Conservation (phyloP, 1,284 basidiomycete genomes). For the Ustilago nuda region DNA sequence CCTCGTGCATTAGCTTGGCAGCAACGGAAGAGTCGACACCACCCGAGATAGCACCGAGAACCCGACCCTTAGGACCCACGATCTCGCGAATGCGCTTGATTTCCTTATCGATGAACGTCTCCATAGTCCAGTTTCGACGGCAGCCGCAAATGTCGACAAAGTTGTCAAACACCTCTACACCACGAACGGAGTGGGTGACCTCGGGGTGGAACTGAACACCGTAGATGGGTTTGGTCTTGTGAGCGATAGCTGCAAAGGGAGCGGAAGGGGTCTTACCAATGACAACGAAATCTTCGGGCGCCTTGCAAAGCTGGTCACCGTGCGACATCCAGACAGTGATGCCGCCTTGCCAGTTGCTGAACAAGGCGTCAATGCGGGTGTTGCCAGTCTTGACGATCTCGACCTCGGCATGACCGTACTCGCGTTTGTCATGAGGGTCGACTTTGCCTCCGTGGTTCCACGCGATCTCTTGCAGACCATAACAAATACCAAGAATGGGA, state of each 20-base stretch:
- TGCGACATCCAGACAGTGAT: slow-evolving; percentile 99
- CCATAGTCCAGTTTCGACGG: slow-evolving; percentile 93
- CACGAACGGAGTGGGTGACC: slow-evolving; percentile 92
- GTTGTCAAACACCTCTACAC: slow-evolving; percentile 88
- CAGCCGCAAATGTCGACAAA: slow-evolving; percentile 89
- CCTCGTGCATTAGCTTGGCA: slow-evolving; percentile 99
- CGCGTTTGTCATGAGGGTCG: slow-evolving; percentile 87
- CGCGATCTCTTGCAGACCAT: slow-evolving; percentile 98
- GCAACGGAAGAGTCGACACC: slow-evolving; percentile 98
- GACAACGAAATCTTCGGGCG: slow-evolving; percentile 86
- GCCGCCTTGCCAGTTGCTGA: slow-evolving; percentile 83
- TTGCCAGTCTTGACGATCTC: slow-evolving; percentile 79
- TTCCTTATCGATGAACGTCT: slow-evolving; percentile 98
- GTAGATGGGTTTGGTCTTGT: slow-evolving; percentile 88
- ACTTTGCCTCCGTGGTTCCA: slow-evolving; percentile 89
- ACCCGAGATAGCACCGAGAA: slow-evolving; percentile 96
- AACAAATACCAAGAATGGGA: slow-evolving; percentile 96
- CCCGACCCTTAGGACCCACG: slow-evolving; percentile 92
- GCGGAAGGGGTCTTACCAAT: slow-evolving; percentile 89
- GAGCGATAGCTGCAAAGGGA: slow-evolving; percentile 92
- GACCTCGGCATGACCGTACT: slow-evolving; percentile 92
- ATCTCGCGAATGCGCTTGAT: slow-evolving; percentile 93
- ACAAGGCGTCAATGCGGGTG: slow-evolving; percentile 77
- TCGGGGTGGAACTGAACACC: slow-evolving; percentile 99
- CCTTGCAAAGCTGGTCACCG: slow-evolving; percentile 88